Conservation (phyloP, 371 early-diverging fungal genomes). For the Mortierella sp. region DNA sequence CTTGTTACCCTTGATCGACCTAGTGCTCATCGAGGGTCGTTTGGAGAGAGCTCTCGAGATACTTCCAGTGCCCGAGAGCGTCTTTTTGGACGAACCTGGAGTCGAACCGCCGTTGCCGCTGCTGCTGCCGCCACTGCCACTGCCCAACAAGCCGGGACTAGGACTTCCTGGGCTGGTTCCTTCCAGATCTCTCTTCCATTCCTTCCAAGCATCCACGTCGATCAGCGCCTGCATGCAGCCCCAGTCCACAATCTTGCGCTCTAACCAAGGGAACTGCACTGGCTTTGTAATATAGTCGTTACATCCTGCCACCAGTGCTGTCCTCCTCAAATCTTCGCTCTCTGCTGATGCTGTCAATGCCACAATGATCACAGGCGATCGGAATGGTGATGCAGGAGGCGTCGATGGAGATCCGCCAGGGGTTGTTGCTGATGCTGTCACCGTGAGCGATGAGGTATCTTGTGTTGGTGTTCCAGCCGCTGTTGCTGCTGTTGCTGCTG, state of each 20-base stretch:
- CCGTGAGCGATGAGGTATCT: too few species aligned
- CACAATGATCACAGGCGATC: slow-evolving; percentile 87
- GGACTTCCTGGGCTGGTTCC: slow-evolving; percentile 24
- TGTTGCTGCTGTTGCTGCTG: too few species aligned
- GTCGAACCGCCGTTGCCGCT: slow-evolving; percentile 1
- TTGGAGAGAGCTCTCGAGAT: slow-evolving; percentile 22
- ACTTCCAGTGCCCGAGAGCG: slow-evolving; percentile 15
- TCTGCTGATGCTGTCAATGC: slow-evolving; percentile 86
- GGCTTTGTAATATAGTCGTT: slow-evolving; percentile 93
- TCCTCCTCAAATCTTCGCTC: slow-evolving; percentile 75
- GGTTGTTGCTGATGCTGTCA: too few species aligned
- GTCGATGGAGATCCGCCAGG: slow-evolving; percentile 6
- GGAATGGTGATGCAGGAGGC: slow-evolving; percentile 58
- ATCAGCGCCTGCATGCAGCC: slow-evolving; percentile 93
- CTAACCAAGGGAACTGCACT: slow-evolving; percentile 84
- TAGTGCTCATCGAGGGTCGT: slow-evolving; percentile 38
- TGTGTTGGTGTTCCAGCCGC: too few species aligned
- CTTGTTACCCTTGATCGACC: slow-evolving; percentile 40
- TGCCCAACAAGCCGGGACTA: too few species aligned
- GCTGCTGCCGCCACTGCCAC: too few species aligned
- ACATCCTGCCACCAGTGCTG: slow-evolving; percentile 88
- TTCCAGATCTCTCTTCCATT: slow-evolving; percentile 63
- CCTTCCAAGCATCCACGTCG: slow-evolving; percentile 85
- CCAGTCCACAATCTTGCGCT: slow-evolving; percentile 91
- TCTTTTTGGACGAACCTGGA: slow-evolving; percentile 17